phyloP scores from a whole-genome alignment of 345 rosid genomes.

The Hevea brasiliensis region DNA sequence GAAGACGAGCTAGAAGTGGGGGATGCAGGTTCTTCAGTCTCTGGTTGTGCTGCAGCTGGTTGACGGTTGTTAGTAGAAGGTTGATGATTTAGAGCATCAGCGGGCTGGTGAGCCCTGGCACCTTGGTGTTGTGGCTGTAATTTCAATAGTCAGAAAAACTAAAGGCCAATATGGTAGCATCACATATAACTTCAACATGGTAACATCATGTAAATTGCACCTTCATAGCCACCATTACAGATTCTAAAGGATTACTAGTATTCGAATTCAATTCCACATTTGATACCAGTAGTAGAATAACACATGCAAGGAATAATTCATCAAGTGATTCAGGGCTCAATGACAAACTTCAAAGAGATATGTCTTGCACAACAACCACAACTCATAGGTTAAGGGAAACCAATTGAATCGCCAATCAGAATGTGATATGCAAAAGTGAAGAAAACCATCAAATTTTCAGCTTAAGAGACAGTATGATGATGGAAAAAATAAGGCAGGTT shows the following conservation, averaged over 20 bases:
- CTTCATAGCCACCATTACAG: neutral
- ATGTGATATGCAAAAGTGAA: neutral
- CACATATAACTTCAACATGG: neutral
- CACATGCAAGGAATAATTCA: neutral
- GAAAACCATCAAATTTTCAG: neutral
- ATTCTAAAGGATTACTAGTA: neutral
- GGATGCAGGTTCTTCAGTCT: conserved; percentile 58
- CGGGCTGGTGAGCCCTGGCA: conserved; percentile 37
- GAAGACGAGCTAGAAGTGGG: conserved; percentile 71
- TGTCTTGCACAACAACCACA: neutral
- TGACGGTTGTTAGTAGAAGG: conserved; percentile 27
- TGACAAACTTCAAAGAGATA: neutral
- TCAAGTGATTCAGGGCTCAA: neutral
- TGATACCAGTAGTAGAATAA: neutral
- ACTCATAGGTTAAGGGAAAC: neutral
- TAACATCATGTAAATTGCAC: neutral
- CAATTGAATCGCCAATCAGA: neutral
- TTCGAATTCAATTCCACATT: neutral
- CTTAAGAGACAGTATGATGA: neutral
- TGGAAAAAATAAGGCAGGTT: neutral
- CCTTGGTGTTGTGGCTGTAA: conserved; percentile 38
- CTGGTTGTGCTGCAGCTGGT: conserved; percentile 36
- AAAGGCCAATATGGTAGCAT: neutral
- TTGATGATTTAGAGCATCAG: conserved; percentile 34
- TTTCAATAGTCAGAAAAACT: neutral